Evolutionary conservation across 2,329 filamentous ascomycete species (phyloP), one percentile per base, ranked within the genome.

Genomic region (Amesomyces nigricolor): DNA sequence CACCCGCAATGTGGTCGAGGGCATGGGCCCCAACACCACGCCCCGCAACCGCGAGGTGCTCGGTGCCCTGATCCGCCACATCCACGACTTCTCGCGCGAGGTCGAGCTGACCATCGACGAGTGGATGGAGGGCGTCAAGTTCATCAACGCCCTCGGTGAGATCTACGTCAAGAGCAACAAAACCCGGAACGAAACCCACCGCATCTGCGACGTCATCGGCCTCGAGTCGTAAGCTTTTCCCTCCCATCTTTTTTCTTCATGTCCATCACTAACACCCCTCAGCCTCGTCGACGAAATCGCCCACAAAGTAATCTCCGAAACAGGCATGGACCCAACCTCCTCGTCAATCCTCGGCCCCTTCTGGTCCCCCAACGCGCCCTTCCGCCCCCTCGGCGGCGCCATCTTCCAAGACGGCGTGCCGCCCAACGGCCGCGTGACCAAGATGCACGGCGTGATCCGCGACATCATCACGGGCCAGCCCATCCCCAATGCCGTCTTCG

Each of bases 321-420:
- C 66, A 37, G 73, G 74, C 13, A 66, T 73, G 13, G 76, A 80
- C 51, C 75, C 83, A 10, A 94, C 89, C 5, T 81, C 88, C 2
- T 88, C 87, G 4, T 84, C 89, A 40, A 90, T 95, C 61, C 79
- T 95, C 0, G 90, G 90, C 0, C 90, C 90, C 1, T 95, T 95
- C 73, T 95, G 88, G 81, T 80, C 88, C 5, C 78, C 82, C 43
- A 79, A 91, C 62, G 83, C 89, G 0, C 89, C 89, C 5, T 72
- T 79, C 56, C 79, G 85, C 46, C 72, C 82, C n/a, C 87, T 87
- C 66, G 89, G 87, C 48, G 80, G 77, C 45, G 84, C 76, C 63
- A 89, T 94, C 59, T 76, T 85, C 17, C 73, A 73, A 54, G 65
- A 71, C 59, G 68, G 78, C 59, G 75, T 74, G 59, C 78, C 79